Conservation (phyloP, 148 eudicot genomes). For the Fagopyrum tataricum region DNA sequence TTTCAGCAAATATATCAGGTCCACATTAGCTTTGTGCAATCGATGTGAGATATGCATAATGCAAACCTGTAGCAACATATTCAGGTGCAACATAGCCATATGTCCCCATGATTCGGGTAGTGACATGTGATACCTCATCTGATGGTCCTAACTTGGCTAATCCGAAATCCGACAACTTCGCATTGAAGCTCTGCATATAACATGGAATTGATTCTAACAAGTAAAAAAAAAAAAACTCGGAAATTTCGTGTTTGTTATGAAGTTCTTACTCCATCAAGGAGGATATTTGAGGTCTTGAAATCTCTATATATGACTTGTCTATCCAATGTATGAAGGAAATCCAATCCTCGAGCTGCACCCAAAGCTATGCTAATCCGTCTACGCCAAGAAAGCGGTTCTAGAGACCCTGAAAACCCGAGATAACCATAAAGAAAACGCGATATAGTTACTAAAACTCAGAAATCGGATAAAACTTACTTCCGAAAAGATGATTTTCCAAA, state of each 20-base stretch:
- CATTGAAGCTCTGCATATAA: slow-evolving; percentile 32
- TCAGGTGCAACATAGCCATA: slow-evolving; percentile 64
- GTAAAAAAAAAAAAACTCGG: not conserved
- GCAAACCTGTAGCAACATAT: slow-evolving; percentile 49
- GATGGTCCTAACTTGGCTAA: slow-evolving; percentile 61
- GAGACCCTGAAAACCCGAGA: slow-evolving; percentile 28
- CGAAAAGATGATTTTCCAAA: slow-evolving; percentile 57
- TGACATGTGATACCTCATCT: slow-evolving; percentile 47
- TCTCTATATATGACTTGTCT: slow-evolving; percentile 50
- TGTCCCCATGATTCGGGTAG: slow-evolving; percentile 60
- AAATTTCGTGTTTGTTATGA: not conserved
- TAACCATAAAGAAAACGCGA: not conserved
- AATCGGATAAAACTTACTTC: slow-evolving; percentile 30
- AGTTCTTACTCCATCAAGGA: slow-evolving; percentile 44
- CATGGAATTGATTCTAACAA: not conserved
- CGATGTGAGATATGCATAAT: not conserved
- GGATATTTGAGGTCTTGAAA: slow-evolving; percentile 55
- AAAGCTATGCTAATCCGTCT: slow-evolving; percentile 44
- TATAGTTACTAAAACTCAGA: too few species aligned
- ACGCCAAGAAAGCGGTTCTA: slow-evolving; percentile 48
- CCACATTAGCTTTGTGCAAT: not conserved
- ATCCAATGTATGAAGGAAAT: slow-evolving; percentile 43
- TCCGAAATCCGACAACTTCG: slow-evolving; percentile 63
- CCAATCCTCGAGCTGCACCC: slow-evolving; percentile 54
- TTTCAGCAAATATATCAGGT: not conserved